Conservation (phyloP, 768 basidiomycete genomes). For the Pleurotus eryngii region DNA sequence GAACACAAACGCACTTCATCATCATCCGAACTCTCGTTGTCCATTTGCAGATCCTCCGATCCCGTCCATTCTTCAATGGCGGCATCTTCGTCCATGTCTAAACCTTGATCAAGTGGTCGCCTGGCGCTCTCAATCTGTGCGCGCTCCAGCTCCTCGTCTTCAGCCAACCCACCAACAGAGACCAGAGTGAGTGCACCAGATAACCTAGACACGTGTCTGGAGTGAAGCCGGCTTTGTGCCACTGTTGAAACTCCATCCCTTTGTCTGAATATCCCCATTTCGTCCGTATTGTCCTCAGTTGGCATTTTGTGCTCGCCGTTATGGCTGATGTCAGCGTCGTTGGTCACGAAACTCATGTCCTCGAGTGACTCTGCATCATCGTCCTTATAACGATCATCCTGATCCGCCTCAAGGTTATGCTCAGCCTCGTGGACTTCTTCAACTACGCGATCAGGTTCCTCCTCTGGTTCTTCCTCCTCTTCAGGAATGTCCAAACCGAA, state of each 20-base stretch:
- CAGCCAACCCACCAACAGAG: conserved; percentile 53
- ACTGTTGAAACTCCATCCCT: conserved; percentile 43
- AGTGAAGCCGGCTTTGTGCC: conserved; percentile 53
- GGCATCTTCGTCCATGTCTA: conserved; percentile 27
- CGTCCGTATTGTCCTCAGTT: conserved; percentile 1
- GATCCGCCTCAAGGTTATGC: not conserved
- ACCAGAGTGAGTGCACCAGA: conserved; percentile 67
- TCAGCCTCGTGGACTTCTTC: conserved; percentile 7
- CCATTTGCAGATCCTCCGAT: conserved; percentile 63
- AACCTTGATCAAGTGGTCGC: conserved; percentile 4
- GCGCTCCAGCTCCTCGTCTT: conserved; percentile 25
- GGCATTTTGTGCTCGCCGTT: conserved; percentile 21
- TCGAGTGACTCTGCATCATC: conserved; percentile 18
- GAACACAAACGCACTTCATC: conserved; percentile 54
- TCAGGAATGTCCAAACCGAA: conserved; percentile 81
- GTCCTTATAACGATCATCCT: conserved; percentile 14
- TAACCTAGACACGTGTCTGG: conserved; percentile 64
- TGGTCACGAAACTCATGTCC: conserved; percentile 17
- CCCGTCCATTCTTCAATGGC: conserved; percentile 79
- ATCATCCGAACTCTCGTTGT: conserved; percentile 55
- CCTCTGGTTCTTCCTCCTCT: conserved; percentile 63
- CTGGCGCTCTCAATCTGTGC: conserved; percentile 15
- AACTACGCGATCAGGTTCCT: conserved; percentile 24
- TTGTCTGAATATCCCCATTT: not conserved
- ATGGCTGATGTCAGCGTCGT: conserved; percentile 23